Conservation (phyloP, 2,329 filamentous ascomycete species). For the Coniella lustricola region DNA sequence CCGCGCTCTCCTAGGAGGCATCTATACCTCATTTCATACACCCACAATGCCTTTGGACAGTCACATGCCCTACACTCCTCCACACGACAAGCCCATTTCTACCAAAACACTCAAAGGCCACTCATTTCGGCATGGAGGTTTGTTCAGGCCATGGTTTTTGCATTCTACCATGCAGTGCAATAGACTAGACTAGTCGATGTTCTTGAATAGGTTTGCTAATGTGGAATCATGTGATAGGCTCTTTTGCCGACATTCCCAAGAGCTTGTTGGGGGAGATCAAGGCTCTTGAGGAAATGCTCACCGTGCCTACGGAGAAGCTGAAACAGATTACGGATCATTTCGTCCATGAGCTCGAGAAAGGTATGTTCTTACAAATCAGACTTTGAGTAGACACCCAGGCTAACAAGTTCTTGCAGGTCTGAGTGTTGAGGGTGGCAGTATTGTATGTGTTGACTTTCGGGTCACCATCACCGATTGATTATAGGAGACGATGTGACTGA, state of each 20-base stretch:
- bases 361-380: slow-evolving; percentile 34
- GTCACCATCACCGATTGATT: too few relatives aligned
- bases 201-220: background rate
- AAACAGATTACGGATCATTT: slow-evolving; percentile 91
- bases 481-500: slow-evolving; percentile 3
- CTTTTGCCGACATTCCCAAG: slow-evolving; percentile 84
- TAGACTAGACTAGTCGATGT: background rate
- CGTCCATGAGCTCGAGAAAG: slow-evolving; percentile 78
- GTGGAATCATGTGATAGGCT: slow-evolving; percentile 48
- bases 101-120: slow-evolving; percentile 9
- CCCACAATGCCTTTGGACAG: slow-evolving; percentile 9
- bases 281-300: slow-evolving; percentile 76
- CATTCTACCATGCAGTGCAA: background rate
- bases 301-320: slow-evolving; percentile 68
- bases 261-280: slow-evolving; percentile 75
- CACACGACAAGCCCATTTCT: slow-evolving; percentile 12
- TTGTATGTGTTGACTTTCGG: slow-evolving; percentile 58
- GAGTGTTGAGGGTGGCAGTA: slow-evolving; percentile 80
- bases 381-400: background rate
- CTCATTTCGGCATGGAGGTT: slow-evolving; percentile 10
- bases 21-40: background rate
- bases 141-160: background rate
- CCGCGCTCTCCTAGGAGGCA: background rate
- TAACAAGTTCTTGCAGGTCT: slow-evolving; percentile 49
- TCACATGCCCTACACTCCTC: slow-evolving; percentile 6